phyloP scores from a whole-genome alignment of 2,329 filamentous ascomycete genomes.

The Colletotrichum sidae region DNA sequence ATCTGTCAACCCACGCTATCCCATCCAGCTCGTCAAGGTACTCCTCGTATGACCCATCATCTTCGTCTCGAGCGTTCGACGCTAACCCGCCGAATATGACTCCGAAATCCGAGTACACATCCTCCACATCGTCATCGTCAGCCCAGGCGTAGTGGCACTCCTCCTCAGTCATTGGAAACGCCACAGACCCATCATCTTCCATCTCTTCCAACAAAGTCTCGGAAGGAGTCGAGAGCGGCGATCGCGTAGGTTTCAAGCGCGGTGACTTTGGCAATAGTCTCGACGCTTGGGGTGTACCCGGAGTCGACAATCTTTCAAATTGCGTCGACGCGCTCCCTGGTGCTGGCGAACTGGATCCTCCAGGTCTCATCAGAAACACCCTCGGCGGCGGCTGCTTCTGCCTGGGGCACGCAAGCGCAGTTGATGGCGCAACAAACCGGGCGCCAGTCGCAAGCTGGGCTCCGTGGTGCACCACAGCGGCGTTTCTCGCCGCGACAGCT shows the following conservation, averaged over 20 bases:
- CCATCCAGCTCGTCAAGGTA: slow-evolving; percentile 68
- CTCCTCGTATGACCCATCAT: slow-evolving; percentile 62
- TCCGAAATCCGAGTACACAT: slow-evolving; percentile 67
- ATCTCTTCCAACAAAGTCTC: slow-evolving; percentile 44
- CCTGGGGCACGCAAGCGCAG: slow-evolving; percentile 7
- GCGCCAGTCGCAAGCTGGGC: slow-evolving; percentile 47
- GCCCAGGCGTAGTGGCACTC: slow-evolving; percentile 54
- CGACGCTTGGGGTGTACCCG: slow-evolving; percentile 5
- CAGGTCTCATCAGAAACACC: slow-evolving; percentile 26
- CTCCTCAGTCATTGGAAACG: slow-evolving; percentile 60
- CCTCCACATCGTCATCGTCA: slow-evolving; percentile 59
- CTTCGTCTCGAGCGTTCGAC: slow-evolving; percentile 42
- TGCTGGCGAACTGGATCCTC: not conserved
- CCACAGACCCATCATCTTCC: slow-evolving; percentile 58
- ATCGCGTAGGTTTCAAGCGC: slow-evolving; percentile 13
- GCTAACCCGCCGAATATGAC: slow-evolving; percentile 58
- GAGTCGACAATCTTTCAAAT: not conserved
- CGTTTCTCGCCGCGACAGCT: slow-evolving; percentile 47
- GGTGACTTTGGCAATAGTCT: slow-evolving; percentile 26
- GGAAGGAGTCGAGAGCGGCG: slow-evolving; percentile 45
- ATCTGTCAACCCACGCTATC: slow-evolving; percentile 57
- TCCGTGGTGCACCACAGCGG: slow-evolving; percentile 49
- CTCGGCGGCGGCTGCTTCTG: slow-evolving; percentile 12
- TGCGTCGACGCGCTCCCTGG: slow-evolving; percentile 1
- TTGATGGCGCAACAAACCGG: slow-evolving; percentile 43